Conservation (phyloP, 169 alveolate genomes). For the Eimeria tenella region DNA sequence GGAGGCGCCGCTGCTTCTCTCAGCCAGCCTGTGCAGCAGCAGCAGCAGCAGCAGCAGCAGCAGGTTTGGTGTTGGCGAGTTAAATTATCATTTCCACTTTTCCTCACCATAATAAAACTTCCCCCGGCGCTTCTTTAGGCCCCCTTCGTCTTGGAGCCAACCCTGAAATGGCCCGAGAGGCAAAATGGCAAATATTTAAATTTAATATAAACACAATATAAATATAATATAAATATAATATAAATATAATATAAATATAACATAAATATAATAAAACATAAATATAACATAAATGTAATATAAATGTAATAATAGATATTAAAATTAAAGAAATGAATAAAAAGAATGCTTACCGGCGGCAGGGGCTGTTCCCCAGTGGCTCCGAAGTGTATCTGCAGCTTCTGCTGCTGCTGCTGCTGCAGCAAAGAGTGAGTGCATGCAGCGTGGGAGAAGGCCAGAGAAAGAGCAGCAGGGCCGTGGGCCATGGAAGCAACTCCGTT, state of each 20-base stretch:
- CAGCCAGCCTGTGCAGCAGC: constrained; percentile 16
- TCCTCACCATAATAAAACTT: background rate
- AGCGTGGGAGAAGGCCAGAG: constrained; percentile 44
- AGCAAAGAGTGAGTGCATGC: constrained; percentile 60
- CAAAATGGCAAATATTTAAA: background rate
- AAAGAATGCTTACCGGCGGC: background rate
- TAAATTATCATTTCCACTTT: background rate
- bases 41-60: constrained; percentile 3
- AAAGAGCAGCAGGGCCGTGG: constrained; percentile 70
- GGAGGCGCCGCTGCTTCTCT: background rate
- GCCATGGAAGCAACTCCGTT: constrained; percentile 58
- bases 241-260: background rate
- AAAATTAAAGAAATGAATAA: background rate
- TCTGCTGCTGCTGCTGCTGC: background rate
- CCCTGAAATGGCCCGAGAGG: constrained; percentile 40
- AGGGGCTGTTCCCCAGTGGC: background rate
- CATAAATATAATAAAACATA: too few relatives aligned
- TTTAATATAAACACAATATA: too few relatives aligned
- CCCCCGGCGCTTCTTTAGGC: constrained; percentile 13
- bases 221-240: too few relatives aligned
- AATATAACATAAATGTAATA: background rate
- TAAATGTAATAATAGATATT: background rate
- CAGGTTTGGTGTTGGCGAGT: background rate
- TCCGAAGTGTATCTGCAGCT: constrained; percentile 27
- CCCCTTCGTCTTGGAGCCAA: constrained; percentile 46